Base-by-base conservation (phyloP, 2,329 filamentous ascomycete genomes). In the Xylariaceae sp. region DNA sequence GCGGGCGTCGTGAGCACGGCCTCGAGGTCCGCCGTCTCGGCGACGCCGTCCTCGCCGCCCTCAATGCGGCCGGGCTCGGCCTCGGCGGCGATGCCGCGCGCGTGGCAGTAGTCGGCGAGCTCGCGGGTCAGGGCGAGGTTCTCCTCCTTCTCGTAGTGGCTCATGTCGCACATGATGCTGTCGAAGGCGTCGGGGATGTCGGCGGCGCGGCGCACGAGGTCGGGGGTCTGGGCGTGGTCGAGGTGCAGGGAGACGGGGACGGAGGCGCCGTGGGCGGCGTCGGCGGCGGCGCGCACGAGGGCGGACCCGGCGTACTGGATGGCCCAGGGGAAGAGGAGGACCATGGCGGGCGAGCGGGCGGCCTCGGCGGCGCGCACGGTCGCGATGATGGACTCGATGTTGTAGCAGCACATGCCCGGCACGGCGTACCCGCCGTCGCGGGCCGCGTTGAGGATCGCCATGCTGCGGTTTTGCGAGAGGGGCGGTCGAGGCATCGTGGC, bases 131-230 rank as follows among this genome's bases (percentile, higher is more conserved):
- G 71, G 3, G 71, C 66, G 18, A 88, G 67, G 53, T 87, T 87
- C 65, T 86, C 83, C 42, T 75, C 81, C 52, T 81, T 82, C 54
- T 84, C 81, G 57, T 84, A 83, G 59, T 87, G 83, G 45, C 72
- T 78, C 83, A 87, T 87, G 61, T 87, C 83, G 3, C 86, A 79
- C 83, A 87, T 87, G 60, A 88, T 86, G 48, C 74, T 78, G 62
- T 87, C 83, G 51, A 87, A 87, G 37, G 74, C 69, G 16, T 60
- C 55, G n/a, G 16, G 16, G 16, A 12, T 6, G 51, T 81, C 72
- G 0, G 79, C 81, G 0, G 81, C 80, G 4, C 66, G 68, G 13
- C 74, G 73, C 48, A 83, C 78, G 24, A 81, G 77, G 48, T 79
- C 78, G 3, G 78, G 76, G 8, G 73, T 76, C 62, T 84, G 81